Conservation (phyloP, 2,329 filamentous ascomycete genomes). For the Colletotrichum magnum region DNA sequence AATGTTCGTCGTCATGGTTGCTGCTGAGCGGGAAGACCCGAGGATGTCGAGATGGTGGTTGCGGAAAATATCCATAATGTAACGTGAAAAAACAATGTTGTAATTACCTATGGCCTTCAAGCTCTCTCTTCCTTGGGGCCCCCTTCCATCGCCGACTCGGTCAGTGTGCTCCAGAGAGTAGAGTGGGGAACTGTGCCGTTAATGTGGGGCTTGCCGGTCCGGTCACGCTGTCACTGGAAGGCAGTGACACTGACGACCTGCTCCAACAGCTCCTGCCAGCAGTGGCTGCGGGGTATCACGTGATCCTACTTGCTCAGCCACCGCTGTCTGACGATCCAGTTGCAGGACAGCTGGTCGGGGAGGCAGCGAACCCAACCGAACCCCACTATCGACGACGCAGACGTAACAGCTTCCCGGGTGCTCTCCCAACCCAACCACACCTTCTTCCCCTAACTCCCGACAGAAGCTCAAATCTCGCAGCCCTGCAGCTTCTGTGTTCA, state of each 20-base stretch:
- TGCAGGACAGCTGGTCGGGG: slow-evolving; percentile 23
- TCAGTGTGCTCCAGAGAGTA: background rate
- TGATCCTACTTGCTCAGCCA: slow-evolving; percentile 45
- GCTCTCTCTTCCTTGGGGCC: background rate
- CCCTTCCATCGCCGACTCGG: slow-evolving; percentile 15
- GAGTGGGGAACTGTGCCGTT: slow-evolving; percentile 22
- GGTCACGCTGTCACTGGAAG: slow-evolving; percentile 7
- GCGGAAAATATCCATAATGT: background rate
- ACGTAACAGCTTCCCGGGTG: slow-evolving; percentile 40
- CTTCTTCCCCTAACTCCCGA: slow-evolving; percentile 47
- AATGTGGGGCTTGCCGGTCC: slow-evolving; percentile 21
- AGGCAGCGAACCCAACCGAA: slow-evolving; percentile 35
- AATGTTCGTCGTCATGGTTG: slow-evolving; percentile 47
- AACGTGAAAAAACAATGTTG: background rate
- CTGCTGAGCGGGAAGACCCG: background rate
- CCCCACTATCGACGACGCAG: slow-evolving; percentile 42
- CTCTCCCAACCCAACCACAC: slow-evolving; percentile 36
- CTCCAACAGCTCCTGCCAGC: background rate
- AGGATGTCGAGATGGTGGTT: background rate
- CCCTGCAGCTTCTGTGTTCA: slow-evolving; percentile 42
- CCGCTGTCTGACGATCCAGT: slow-evolving; percentile 37
- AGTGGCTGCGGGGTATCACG: slow-evolving; percentile 54
- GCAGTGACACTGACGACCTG: background rate
- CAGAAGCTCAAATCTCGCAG: slow-evolving; percentile 39
- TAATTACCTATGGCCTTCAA: background rate